phyloP scores from a whole-genome alignment of 768 basidiomycete species.

The Dioszegia aurantiaca region DNA sequence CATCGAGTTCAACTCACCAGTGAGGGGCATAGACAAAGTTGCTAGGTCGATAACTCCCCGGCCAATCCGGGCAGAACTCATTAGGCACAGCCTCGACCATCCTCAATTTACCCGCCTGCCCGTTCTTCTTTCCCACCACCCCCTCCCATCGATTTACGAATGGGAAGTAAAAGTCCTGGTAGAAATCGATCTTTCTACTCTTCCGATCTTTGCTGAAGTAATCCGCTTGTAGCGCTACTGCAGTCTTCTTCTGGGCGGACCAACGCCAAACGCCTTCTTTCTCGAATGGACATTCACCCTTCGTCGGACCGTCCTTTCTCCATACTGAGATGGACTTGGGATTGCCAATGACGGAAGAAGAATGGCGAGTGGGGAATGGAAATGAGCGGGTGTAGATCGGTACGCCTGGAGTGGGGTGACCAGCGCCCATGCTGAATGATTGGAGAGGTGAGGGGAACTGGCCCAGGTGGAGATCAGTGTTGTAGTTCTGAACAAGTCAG shows the following conservation, averaged over 20 bases:
- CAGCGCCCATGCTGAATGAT: conserved; percentile 88
- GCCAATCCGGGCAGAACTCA: conserved; percentile 84
- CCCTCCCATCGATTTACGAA: conserved; percentile 48
- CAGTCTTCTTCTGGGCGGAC: conserved; percentile 64
- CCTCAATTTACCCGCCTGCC: conserved; percentile 20
- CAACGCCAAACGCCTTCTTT: conserved; percentile 92
- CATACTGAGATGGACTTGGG: conserved; percentile 58
- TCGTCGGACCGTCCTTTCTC: conserved; percentile 70
- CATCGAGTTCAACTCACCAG: conserved; percentile 56
- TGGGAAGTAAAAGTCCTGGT: conserved; percentile 50
- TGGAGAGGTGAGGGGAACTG: conserved; percentile 73
- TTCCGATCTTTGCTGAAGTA: conserved; percentile 73
- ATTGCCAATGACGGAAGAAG: conserved; percentile 64
- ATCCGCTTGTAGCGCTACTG: conserved; percentile 73
- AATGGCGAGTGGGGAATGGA: conserved; percentile 76
- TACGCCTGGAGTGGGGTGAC: conserved; percentile 70
- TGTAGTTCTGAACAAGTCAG: conserved; percentile 63
- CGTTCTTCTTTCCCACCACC: conserved; percentile 21
- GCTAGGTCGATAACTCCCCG: conserved; percentile 60
- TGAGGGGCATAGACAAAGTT: conserved; percentile 73
- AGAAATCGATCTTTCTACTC: conserved; percentile 56
- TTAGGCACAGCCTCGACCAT: conserved; percentile 80
- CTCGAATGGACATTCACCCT: conserved; percentile 73
- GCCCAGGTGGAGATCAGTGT: conserved; percentile 82
- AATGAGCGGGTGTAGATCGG: conserved; percentile 78